Evolutionary conservation across 2,329 filamentous ascomycete species (phyloP).

Genomic region (Nemania sp.): DNA sequence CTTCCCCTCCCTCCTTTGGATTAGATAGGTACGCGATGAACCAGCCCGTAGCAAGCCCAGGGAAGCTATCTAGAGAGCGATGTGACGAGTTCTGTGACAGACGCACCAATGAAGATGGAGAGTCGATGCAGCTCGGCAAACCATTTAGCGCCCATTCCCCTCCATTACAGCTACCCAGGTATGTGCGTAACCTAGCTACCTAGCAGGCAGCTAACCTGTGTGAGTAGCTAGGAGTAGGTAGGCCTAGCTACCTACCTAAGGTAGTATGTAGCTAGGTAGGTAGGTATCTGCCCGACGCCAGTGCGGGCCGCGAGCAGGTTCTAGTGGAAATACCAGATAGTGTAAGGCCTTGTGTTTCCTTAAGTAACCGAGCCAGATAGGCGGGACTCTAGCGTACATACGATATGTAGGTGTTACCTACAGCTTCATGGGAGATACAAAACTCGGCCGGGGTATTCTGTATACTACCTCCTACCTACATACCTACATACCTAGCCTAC

Average conservation of each 20-base stretch:
- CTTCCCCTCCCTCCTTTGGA: conserved; percentile 8
- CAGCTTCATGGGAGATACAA: background rate
- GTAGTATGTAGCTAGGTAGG: background rate
- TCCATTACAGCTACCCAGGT: background rate
- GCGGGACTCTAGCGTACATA: background rate
- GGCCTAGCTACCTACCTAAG: background rate
- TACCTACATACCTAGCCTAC: too few relatives aligned
- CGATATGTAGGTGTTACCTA: background rate
- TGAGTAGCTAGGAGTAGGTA: too few relatives aligned
- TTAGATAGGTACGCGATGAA: too few relatives aligned
- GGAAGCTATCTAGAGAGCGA: conserved; percentile 3
- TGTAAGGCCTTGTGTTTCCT: conserved; percentile 1
- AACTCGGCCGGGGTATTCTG: background rate
- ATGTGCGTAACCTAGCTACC: background rate
- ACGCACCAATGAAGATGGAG: conserved; percentile 26
- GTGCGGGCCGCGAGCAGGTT: background rate
- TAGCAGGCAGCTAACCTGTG: background rate
- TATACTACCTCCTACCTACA: background rate
- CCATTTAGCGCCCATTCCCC: conserved; percentile 21
- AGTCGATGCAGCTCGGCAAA: conserved; percentile 20
- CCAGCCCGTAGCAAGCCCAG: background rate
- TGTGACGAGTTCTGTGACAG: conserved; percentile 2
- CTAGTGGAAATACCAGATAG: background rate
- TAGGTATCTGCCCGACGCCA: conserved; percentile 19
- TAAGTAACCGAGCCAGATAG: conserved; percentile 14